A percentile compares a stretch with the other conserved stretches of the same genome.
phyloP scores from a whole-genome alignment of 2,329 filamentous ascomycete species.

The Dothistroma septosporum region DNA sequence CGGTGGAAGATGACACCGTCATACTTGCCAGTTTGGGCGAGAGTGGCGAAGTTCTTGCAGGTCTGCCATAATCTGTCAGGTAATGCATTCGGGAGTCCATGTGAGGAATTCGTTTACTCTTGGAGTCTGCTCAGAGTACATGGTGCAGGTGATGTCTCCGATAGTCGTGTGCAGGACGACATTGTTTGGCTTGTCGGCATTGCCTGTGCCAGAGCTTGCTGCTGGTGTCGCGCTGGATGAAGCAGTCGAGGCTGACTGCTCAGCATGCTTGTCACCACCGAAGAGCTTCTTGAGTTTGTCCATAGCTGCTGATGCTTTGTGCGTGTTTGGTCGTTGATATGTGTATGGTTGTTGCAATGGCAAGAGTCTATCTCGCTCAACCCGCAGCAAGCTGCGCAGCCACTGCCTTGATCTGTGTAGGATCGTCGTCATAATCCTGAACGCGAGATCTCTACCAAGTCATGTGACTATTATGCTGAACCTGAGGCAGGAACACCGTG shows the following conservation, averaged over 20 bases:
- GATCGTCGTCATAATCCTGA: background rate
- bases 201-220: background rate
- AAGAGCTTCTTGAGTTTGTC: slow-evolving; percentile 25
- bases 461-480: background rate
- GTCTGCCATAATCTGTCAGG: slow-evolving; percentile 20
- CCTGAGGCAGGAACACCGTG: background rate
- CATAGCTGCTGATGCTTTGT: slow-evolving; percentile 9
- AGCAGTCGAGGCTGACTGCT: slow-evolving; percentile 8
- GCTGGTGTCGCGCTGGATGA: slow-evolving; percentile 12
- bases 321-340: background rate
- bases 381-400: background rate
- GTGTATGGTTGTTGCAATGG: background rate
- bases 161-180: slow-evolving; percentile 34
- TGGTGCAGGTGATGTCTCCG: slow-evolving; percentile 34
- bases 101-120: slow-evolving; percentile 21
- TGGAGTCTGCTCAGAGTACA: slow-evolving; percentile 33
- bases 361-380: background rate
- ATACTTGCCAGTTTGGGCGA: slow-evolving; percentile 30
- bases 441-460: background rate
- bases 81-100: background rate
- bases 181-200: slow-evolving; percentile 21
- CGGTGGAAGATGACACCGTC: slow-evolving; percentile 37
- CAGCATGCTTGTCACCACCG: slow-evolving; percentile 16
- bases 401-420: background rate
- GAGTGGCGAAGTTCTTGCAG: slow-evolving; percentile 35